Evolutionary conservation across 768 basidiomycete species (phyloP), one percentile per base, ranked within the genome.

Genomic region (Lactarius quietus): DNA sequence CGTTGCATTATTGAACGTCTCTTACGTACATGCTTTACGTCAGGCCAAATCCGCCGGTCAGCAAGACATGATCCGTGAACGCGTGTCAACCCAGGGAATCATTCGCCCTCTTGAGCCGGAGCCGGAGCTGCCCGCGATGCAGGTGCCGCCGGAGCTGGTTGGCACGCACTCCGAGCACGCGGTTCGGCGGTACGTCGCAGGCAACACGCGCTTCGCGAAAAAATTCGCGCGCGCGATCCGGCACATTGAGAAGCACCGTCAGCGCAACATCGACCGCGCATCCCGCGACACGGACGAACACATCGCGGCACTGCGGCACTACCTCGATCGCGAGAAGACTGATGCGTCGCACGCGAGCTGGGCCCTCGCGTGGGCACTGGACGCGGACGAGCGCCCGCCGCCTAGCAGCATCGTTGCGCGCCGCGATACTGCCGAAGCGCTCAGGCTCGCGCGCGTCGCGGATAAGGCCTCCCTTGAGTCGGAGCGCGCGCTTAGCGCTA

Each of bases 281-380:
- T 83, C 79, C 65, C 80, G 83, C 73, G 89, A 93, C 67, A 82
- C 83, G 9, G 75, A 82, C 26, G 81, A 76, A 66, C 85, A 84
- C 64, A 77, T 88, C 59, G 76, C 76, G 31, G 78, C 80, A 31
- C 74, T 90, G 39, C 78, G 82, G 65, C 69, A 71, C 57, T 74
- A 76, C 65, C 66, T 79, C 62, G 68, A 70, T 61, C 72, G 74
- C 64, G 73, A 78, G 38, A 68, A 33, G 33, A 48, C 71, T 23
- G 45, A 14, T 23, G 33, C 33, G 33, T 0, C 65, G 57, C 59
- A 33, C 71, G 72, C 81, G 53, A 82, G 81, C 67, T 90, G 87
- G 88, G 83, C 81, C 33, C 94, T 92, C 88, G 86, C 87, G 26
- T 98, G 91, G 94, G 93, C 88, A 7, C 75, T 93, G 63, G 88